A percentile compares a stretch with the other conserved stretches of the same genome.
Conservation (phyloP, 805 yeast species). For the Cyberlindnera euphorbiiphila region DNA sequence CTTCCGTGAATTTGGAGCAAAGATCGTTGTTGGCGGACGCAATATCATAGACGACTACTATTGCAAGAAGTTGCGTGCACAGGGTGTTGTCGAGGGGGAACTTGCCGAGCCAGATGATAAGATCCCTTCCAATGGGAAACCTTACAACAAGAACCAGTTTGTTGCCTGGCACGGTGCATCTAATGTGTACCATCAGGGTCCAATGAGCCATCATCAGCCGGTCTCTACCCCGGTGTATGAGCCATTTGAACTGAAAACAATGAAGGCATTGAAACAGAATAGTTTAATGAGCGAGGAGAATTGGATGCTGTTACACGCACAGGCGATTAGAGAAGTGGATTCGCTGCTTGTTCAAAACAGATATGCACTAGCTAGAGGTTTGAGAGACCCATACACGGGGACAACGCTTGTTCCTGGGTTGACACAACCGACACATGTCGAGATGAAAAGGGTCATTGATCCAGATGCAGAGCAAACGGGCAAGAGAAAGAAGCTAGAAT, state of each 20-base stretch:
- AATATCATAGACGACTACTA: slow-evolving; percentile 86
- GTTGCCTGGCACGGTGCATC: slow-evolving; percentile 52
- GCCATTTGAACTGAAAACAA: slow-evolving; percentile 21
- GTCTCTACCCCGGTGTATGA: slow-evolving; percentile 20
- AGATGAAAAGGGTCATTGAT: slow-evolving; percentile 21
- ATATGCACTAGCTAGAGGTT: slow-evolving; percentile 50
- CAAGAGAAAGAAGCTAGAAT: slow-evolving; percentile 31
- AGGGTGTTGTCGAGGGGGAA: slow-evolving; percentile 63
- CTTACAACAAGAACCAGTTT: slow-evolving; percentile 46
- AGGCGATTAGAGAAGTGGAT: slow-evolving; percentile 73
- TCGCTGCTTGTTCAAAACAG: slow-evolving; percentile 56
- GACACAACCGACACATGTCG: slow-evolving; percentile 61
- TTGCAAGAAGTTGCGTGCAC: slow-evolving; percentile 47
- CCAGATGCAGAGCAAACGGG: slow-evolving; percentile 29
- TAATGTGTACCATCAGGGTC: slow-evolving; percentile 33
- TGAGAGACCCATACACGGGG: slow-evolving; percentile 84
- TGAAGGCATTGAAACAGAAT: slow-evolving; percentile 22
- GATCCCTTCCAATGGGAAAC: slow-evolving; percentile 38
- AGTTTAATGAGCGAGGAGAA: slow-evolving; percentile 52
- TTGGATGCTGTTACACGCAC: slow-evolving; percentile 84
- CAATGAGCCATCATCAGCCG: slow-evolving; percentile 8
- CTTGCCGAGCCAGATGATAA: slow-evolving; percentile 62
- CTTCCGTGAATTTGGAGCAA: slow-evolving; percentile 89
- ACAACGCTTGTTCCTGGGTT: slow-evolving; percentile 63
- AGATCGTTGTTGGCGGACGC: slow-evolving; percentile 73